Conservation (phyloP, 116 monocot genomes). For the Cymodocea nodosa region DNA sequence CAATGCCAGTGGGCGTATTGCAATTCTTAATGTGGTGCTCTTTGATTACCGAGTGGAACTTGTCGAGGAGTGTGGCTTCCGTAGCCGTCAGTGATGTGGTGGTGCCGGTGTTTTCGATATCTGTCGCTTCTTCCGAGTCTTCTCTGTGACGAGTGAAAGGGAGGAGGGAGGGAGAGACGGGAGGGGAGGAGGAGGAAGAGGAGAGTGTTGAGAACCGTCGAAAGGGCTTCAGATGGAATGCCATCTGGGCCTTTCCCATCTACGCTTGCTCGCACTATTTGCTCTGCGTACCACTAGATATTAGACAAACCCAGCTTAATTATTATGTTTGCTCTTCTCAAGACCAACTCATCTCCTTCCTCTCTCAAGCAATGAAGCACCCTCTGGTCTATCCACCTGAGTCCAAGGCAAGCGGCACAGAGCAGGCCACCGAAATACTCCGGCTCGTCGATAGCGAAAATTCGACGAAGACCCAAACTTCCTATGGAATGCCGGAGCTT, state of each 20-base stretch:
- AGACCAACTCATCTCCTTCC: not conserved
- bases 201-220: not conserved
- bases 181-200: not conserved
- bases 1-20: not conserved
- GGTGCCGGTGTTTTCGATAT: not conserved
- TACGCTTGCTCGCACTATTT: not conserved
- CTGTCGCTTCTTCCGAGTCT: not conserved
- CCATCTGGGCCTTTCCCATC: too few species aligned
- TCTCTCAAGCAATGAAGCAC: not conserved
- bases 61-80: slow-evolving; percentile 38
- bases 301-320: not conserved
- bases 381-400: not conserved
- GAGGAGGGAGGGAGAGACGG: not conserved
- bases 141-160: not conserved
- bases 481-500: slow-evolving; percentile 45
- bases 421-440: too few species aligned
- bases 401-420: not conserved
- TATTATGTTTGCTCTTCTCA: not conserved
- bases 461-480: slow-evolving; percentile 18
- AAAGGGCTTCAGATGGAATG: too few species aligned
- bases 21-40: slow-evolving; percentile 44
- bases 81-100: not conserved
- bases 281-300: not conserved
- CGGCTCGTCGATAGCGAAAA: not conserved
- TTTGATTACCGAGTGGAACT: slow-evolving; percentile 44